These are phyloP conservation scores for Cryphonectria nitschkei DNA, from an alignment of 2,329 filamentous ascomycete species.

Conservation along the genomic window DNA sequence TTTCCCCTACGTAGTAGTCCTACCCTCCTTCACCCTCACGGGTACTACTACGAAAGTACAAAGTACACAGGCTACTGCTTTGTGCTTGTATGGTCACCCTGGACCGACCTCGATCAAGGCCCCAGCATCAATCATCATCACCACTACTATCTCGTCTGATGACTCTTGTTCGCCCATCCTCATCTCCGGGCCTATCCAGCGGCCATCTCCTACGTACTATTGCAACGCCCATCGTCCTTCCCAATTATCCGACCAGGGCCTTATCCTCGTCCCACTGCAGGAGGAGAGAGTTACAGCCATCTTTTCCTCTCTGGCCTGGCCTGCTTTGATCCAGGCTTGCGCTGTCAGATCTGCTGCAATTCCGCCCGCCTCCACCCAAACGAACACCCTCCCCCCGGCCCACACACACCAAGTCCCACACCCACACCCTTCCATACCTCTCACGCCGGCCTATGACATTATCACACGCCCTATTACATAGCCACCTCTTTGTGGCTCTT, in stretches of 20 bases:
- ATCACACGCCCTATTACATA: constrained; percentile 29
- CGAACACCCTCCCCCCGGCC: constrained; percentile 10
- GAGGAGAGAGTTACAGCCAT: constrained; percentile 16
- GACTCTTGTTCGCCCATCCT: not conserved
- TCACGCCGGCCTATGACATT: constrained; percentile 25
- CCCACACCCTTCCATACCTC: constrained; percentile 5
- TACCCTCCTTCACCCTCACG: not conserved
- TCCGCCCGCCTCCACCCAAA: not conserved
- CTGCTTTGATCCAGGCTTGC: not conserved
- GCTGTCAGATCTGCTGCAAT: not conserved
- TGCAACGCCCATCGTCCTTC: not conserved
- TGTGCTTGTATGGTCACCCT: not conserved
- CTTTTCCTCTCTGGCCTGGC: constrained; percentile 6
- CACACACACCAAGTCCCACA: constrained; percentile 1
- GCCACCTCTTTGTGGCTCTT: constrained; percentile 14
- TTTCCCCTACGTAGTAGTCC: not conserved
- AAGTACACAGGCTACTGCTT: not conserved
- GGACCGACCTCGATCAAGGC: not conserved
- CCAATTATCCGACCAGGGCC: not conserved
- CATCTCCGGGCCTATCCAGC: not conserved
- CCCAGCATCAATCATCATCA: not conserved
- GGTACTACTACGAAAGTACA: not conserved
- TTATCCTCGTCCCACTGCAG: not conserved
- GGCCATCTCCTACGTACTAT: not conserved
- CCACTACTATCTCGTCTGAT: too few species aligned